Percentiles rank a stretch among this genome's conserved stretches.
phyloP scores from a whole-genome alignment of 805 yeast genomes.

The Yueomyces sinensis region DNA sequence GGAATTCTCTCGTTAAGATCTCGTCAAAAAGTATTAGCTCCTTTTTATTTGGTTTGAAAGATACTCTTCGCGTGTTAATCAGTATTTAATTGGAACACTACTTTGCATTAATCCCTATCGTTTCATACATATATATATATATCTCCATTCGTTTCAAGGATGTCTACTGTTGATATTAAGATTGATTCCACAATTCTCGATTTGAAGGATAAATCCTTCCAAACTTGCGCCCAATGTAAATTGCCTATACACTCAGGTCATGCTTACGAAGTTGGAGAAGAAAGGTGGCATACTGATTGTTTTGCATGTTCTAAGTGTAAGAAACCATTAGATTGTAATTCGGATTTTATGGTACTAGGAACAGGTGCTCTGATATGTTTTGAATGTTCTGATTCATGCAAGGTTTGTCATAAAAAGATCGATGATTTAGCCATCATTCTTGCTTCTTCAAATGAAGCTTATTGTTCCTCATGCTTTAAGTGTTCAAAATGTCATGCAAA shows the following conservation, averaged over 20 bases:
- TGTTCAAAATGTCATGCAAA: conserved; percentile 82
- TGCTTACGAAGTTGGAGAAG: conserved; percentile 89
- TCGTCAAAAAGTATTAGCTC: too few species aligned
- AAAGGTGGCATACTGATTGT: conserved; percentile 92
- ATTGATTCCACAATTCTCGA: too few species aligned
- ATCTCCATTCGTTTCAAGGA: too few species aligned
- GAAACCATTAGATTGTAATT: conserved; percentile 66
- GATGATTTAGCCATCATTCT: conserved; percentile 76
- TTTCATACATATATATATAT: too few species aligned
- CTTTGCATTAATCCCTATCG: too few species aligned
- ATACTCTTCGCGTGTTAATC: too few species aligned
- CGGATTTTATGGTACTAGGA: conserved; percentile 83
- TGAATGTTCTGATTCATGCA: conserved; percentile 86
- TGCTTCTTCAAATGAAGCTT: conserved; percentile 93
- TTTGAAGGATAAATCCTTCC: too few species aligned
- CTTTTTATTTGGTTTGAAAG: too few species aligned
- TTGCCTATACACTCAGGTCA: conserved; percentile 71
- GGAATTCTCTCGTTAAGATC: too few species aligned
- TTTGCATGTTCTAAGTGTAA: conserved; percentile 81
- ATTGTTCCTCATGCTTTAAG: conserved; percentile 80
- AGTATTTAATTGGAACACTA: too few species aligned
- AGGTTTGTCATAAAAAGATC: conserved; percentile 75
- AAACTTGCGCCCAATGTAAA: conserved; percentile 31
- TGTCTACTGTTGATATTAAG: too few species aligned
- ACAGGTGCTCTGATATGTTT: conserved; percentile 87